phyloP scores from a whole-genome alignment of 2,329 filamentous ascomycete genomes.

The Plenodomus tracheiphilus region DNA sequence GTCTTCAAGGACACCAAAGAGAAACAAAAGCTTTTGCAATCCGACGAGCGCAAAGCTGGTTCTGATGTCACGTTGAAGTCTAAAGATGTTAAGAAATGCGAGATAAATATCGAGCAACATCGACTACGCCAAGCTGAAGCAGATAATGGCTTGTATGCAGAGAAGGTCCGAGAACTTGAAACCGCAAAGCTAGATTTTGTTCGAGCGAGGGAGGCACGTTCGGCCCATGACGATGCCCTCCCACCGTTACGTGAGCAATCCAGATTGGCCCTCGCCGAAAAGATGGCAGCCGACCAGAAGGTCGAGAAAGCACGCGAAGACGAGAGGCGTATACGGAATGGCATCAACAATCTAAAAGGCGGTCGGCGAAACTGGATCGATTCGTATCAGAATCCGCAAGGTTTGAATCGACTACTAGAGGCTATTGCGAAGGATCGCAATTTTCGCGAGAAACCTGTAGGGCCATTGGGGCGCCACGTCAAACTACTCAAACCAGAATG shows the following conservation, averaged over 20 bases:
- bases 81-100: constrained; percentile 45
- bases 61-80: constrained; percentile 60
- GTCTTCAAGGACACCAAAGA: constrained; percentile 58
- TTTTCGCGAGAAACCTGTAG: constrained; percentile 75
- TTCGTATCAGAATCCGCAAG: constrained; percentile 62
- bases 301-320: constrained; percentile 49
- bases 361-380: constrained; percentile 64
- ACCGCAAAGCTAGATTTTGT: constrained; percentile 58
- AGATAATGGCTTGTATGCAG: constrained; percentile 69
- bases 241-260: constrained; percentile 42
- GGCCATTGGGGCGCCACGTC: constrained; percentile 80
- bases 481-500: constrained; percentile 78
- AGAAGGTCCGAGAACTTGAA: constrained; percentile 63
- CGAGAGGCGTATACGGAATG: constrained; percentile 55
- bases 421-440: constrained; percentile 70
- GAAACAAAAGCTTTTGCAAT: constrained; percentile 55
- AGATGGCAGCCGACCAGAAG: constrained; percentile 21
- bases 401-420: constrained; percentile 64
- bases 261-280: constrained; percentile 33
- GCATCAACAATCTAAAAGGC: constrained; percentile 55
- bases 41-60: constrained; percentile 68
- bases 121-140: constrained; percentile 61
- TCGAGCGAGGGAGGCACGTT: constrained; percentile 49
- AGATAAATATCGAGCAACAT: constrained; percentile 58
- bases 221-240: constrained; percentile 46